These are phyloP conservation scores for Pythium aphanidermatum DNA, from an alignment of 352 stramenopile genomes.

Conservation along the genomic window DNA sequence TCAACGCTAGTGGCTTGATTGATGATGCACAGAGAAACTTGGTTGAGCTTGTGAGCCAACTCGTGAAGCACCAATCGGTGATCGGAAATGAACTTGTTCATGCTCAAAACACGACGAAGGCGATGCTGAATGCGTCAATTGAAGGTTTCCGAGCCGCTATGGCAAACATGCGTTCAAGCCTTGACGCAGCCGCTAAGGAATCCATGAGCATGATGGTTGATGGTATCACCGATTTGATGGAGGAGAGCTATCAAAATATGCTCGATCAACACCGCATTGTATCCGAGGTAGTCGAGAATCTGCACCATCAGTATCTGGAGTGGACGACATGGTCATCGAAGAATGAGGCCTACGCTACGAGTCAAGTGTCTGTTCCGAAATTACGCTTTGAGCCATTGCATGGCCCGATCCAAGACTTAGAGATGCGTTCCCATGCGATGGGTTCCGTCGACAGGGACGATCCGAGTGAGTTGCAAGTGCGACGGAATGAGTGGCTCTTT, in stretches of 20 bases:
- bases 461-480: neutral
- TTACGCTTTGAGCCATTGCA: constrained; percentile 2
- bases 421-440: neutral
- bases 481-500: neutral
- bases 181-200: too few species aligned
- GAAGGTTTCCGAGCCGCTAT: too few species aligned
- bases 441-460: neutral
- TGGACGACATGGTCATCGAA: neutral
- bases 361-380: neutral
- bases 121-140: too few species aligned
- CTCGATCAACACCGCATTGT: too few species aligned
- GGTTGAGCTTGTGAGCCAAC: neutral
- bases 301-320: too few species aligned
- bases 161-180: too few species aligned
- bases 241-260: too few species aligned
- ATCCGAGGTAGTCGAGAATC: too few species aligned
- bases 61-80: neutral
- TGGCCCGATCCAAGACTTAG: neutral
- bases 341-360: neutral
- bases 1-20: neutral
- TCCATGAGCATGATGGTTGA: too few species aligned
- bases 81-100: too few species aligned
- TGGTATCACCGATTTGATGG: too few species aligned
- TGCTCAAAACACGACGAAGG: too few species aligned
- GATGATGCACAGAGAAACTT: neutral